phyloP scores from a whole-genome alignment of 805 yeast genomes.

The Kodamaea fukazawae region DNA sequence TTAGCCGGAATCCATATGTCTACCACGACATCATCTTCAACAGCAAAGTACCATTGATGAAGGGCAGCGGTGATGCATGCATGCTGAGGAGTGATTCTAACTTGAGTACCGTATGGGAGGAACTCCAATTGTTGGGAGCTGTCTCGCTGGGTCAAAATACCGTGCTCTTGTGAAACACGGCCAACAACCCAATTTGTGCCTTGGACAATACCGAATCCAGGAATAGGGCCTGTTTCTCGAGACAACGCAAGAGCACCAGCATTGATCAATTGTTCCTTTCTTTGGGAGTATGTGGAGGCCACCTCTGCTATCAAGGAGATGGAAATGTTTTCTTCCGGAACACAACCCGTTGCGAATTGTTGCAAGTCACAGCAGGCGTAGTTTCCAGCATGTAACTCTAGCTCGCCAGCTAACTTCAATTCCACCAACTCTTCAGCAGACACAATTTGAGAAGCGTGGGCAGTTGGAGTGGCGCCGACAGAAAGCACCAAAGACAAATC shows the following conservation, averaged over 20 bases:
- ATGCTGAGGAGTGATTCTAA: slow-evolving; percentile 65
- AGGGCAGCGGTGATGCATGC: slow-evolving; percentile 68
- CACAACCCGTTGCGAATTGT: slow-evolving; percentile 67
- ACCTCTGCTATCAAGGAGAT: slow-evolving; percentile 28
- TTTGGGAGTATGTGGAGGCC: slow-evolving; percentile 49
- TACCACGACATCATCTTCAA: slow-evolving; percentile 43
- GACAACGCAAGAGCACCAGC: slow-evolving; percentile 73
- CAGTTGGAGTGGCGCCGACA: slow-evolving; percentile 82
- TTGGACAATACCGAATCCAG: slow-evolving; percentile 57
- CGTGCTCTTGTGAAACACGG: slow-evolving; percentile 77
- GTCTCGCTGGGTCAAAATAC: slow-evolving; percentile 54
- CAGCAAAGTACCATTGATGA: slow-evolving; percentile 55
- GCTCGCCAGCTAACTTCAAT: slow-evolving; percentile 31
- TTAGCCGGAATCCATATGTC: slow-evolving; percentile 68
- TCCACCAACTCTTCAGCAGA: slow-evolving; percentile 18
- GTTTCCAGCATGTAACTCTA: slow-evolving; percentile 83
- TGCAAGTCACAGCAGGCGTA: slow-evolving; percentile 72
- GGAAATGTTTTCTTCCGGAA: slow-evolving; percentile 15
- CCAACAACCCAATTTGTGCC: slow-evolving; percentile 59
- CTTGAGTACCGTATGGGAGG: slow-evolving; percentile 53
- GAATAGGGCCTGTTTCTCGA: slow-evolving; percentile 57
- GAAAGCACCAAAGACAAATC: slow-evolving; percentile 48
- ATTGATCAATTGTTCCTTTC: slow-evolving; percentile 56
- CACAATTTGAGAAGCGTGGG: slow-evolving; percentile 50
- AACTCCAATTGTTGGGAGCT: slow-evolving; percentile 27